Evolutionary conservation across 306 rosid species (phyloP), one percentile per base, ranked within the genome.

Genomic region (Dryas octopetala): DNA sequence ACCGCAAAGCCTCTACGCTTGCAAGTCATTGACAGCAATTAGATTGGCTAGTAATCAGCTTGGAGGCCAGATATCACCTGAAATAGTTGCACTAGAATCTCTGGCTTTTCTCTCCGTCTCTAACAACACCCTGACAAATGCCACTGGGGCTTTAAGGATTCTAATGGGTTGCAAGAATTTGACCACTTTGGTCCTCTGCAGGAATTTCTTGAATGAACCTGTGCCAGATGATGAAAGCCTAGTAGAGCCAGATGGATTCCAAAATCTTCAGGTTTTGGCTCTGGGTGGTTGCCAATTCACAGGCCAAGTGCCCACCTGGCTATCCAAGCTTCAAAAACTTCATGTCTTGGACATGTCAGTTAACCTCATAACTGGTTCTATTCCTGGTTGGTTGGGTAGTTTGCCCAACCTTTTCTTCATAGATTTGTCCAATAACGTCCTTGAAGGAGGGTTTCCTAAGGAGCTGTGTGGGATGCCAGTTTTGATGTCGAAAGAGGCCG

Each of bases 101-200:
- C 4, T 55, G 28, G 23, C 61, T 16, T 55, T 4, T 3, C 61
- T 55, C 61, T 55, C 61, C 32, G 0, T 55, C 28, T 1, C 32
- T 5, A 4, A 5, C 0, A 55, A 55, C 61, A 55, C n/a, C 26
- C 28, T 55, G 5, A 55, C 5, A 2, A 55, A 7, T 26, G 64
- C 15, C 4, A 59, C 64, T 1, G 89, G 89, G 50, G 95, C 97
- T 15, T 60, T 93, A 15, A 80, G 49, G 57, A 90, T 80, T 77
- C 90, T 90, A 45, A 79, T 66, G 55, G 88, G 86, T 7, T 88
- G 85, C 63, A 83, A 84, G 83, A 89, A 72, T 76, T 89, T 90
- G 57, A 86, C 85, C 57, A 87, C 95, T 66, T 87, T 93, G 62
- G 81, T 71, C 67, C 83, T 93, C 40, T 73, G 90, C 68, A 66